Conservation (phyloP, 345 rosid species). For the Eucalyptus globulus region DNA sequence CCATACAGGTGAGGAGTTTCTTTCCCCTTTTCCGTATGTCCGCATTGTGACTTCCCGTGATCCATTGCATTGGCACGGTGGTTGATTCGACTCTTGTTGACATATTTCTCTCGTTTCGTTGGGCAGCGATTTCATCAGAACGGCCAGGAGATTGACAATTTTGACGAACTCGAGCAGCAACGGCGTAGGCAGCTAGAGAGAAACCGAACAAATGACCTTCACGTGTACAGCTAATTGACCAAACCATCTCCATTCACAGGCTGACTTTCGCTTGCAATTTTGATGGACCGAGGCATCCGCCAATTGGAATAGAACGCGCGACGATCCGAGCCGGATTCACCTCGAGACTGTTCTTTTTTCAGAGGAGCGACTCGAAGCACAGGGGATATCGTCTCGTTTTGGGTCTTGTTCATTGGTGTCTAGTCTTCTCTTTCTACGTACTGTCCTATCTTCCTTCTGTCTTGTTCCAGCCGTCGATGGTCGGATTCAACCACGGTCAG, state of each 20-base stretch:
- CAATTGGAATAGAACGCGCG: not conserved
- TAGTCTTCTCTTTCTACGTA: not conserved
- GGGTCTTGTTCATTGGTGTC: not conserved
- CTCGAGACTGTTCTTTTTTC: not conserved
- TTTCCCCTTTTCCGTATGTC: not conserved
- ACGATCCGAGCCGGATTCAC: not conserved
- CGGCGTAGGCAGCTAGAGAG: conserved; percentile 16
- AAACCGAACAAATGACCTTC: not conserved
- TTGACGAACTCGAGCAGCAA: conserved; percentile 38
- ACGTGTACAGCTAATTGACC: conserved; percentile 22
- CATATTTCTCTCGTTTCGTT: not conserved
- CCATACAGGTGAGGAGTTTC: conserved; percentile 22
- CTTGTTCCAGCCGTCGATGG: not conserved
- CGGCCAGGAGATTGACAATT: conserved; percentile 49
- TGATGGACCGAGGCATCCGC: not conserved
- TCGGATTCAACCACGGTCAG: not conserved
- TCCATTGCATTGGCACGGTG: not conserved
- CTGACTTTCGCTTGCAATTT: not conserved
- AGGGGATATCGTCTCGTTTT: not conserved
- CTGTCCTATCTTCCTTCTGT: not conserved
- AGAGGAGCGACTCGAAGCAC: not conserved
- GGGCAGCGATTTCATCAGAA: conserved; percentile 34
- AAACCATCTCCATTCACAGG: not conserved
- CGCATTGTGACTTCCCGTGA: not conserved
- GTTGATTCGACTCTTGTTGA: not conserved